These are phyloP conservation scores for Syncephalastrum sp. DNA, from an alignment of 371 early-diverging fungal genomes.

Conservation along the genomic window DNA sequence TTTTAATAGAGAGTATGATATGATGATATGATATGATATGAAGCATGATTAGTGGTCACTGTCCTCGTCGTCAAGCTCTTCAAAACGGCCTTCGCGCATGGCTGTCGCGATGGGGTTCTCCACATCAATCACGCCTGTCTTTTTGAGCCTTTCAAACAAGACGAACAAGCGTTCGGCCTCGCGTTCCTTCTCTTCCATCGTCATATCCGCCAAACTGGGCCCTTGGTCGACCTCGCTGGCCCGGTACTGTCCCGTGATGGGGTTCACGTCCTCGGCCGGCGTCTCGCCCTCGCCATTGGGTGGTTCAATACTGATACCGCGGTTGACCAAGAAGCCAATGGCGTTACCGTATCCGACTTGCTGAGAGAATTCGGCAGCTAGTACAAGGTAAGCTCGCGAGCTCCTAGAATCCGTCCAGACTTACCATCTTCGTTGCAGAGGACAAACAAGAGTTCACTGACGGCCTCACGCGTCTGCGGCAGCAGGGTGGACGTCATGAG, in stretches of 20 bases:
- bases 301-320: conserved; percentile 54
- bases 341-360: conserved; percentile 93
- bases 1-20: too few species aligned
- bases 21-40: too few species aligned
- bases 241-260: conserved; percentile 79
- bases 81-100: conserved; percentile 36
- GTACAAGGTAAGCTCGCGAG: background rate
- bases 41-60: background rate
- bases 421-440: conserved; percentile 81
- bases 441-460: conserved; percentile 72
- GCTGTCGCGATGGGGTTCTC: conserved; percentile 66
- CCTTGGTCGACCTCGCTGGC: conserved; percentile 43
- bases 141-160: conserved; percentile 89
- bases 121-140: conserved; percentile 83
- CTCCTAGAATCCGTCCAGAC: conserved; percentile 3
- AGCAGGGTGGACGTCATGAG: conserved; percentile 72
- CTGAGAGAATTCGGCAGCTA: conserved; percentile 69
- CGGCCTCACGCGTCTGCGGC: conserved; percentile 63
- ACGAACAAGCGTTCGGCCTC: conserved; percentile 93
- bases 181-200: conserved; percentile 93
- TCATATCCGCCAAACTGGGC: conserved; percentile 74
- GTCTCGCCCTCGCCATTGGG: conserved; percentile 11
- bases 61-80: conserved; percentile 19
- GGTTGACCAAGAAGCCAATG: conserved; percentile 81
- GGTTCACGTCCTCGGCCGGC: conserved; percentile 58